Evolutionary conservation across 345 rosid species (phyloP).

Genomic region (Stellera chamaejasme): DNA sequence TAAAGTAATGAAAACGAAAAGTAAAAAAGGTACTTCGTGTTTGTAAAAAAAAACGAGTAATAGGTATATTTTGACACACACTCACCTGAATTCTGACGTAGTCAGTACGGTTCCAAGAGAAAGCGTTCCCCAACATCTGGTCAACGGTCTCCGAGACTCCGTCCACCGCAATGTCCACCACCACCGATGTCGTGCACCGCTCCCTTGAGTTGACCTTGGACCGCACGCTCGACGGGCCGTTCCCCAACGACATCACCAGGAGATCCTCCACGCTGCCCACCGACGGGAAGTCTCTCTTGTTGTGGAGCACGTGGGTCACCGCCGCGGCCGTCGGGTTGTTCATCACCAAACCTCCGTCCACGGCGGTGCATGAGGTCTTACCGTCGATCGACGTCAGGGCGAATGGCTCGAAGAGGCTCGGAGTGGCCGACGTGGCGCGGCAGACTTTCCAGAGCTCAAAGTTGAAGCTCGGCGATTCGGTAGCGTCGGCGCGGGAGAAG

Average conservation of each 20-base stretch:
- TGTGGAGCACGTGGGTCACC: slow-evolving; percentile 84
- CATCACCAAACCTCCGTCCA: slow-evolving; percentile 88
- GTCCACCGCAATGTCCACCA: slow-evolving; percentile 63
- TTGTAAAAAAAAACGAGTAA: background rate
- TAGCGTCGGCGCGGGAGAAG: slow-evolving; percentile 88
- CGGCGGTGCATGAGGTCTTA: slow-evolving; percentile 57
- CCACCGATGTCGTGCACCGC: slow-evolving; percentile 53
- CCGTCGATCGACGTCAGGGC: slow-evolving; percentile 60
- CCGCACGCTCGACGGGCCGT: slow-evolving; percentile 35
- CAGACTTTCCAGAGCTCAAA: slow-evolving; percentile 85
- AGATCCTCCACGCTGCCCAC: slow-evolving; percentile 80
- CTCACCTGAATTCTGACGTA: slow-evolving; percentile 86
- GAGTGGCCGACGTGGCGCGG: slow-evolving; percentile 83
- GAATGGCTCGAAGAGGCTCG: slow-evolving; percentile 68
- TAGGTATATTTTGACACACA: background rate
- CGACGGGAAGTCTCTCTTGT: slow-evolving; percentile 77
- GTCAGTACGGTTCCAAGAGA: slow-evolving; percentile 78
- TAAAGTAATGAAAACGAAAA: background rate
- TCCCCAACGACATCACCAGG: slow-evolving; percentile 66
- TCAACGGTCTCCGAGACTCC: slow-evolving; percentile 86
- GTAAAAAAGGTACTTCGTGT: background rate
- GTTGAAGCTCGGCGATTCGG: slow-evolving; percentile 74
- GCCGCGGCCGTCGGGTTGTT: slow-evolving; percentile 85
- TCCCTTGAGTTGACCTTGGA: slow-evolving; percentile 35
- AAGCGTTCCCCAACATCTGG: slow-evolving; percentile 84